These are phyloP conservation scores for Curvularia verruculosa DNA, from an alignment of 2,329 filamentous ascomycete genomes.

Conservation along the genomic window DNA sequence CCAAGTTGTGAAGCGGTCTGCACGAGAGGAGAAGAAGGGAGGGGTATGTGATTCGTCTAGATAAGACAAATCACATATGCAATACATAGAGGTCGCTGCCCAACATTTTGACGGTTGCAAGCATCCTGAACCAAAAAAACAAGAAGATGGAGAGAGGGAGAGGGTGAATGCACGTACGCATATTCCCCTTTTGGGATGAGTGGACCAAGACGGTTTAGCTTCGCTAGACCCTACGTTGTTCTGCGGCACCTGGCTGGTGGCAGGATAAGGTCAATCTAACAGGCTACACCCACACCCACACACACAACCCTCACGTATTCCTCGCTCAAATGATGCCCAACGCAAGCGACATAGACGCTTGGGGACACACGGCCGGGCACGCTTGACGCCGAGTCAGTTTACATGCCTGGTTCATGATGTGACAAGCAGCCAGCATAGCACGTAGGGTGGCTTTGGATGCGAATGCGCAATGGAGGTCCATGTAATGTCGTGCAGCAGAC, in stretches of 20 bases:
- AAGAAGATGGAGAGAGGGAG: no score
- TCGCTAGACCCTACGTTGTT: neutral
- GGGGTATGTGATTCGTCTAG: neutral
- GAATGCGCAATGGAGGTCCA: neutral
- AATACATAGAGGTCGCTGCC: neutral
- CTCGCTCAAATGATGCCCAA: conserved; percentile 12
- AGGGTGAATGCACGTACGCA: neutral
- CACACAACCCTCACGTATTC: neutral
- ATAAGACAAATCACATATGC: neutral
- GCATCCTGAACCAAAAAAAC: conserved; percentile 6
- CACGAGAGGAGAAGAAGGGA: no score
- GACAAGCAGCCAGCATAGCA: neutral
- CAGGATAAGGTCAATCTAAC: no score
- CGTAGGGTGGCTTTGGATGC: neutral
- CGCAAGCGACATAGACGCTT: conserved; percentile 3
- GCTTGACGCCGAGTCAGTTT: neutral
- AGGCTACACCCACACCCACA: no score
- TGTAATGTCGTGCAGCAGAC: conserved; percentile 13
- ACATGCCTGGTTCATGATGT: neutral
- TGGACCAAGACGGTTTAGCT: neutral
- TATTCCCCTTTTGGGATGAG: neutral
- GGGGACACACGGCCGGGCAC: neutral
- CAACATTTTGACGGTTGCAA: conserved; percentile 1
- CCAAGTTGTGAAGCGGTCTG: conserved; percentile 5
- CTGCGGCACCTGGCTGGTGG: neutral